Conservation (phyloP, 2,329 filamentous ascomycete species). For the Dichotomopilus funicola region DNA sequence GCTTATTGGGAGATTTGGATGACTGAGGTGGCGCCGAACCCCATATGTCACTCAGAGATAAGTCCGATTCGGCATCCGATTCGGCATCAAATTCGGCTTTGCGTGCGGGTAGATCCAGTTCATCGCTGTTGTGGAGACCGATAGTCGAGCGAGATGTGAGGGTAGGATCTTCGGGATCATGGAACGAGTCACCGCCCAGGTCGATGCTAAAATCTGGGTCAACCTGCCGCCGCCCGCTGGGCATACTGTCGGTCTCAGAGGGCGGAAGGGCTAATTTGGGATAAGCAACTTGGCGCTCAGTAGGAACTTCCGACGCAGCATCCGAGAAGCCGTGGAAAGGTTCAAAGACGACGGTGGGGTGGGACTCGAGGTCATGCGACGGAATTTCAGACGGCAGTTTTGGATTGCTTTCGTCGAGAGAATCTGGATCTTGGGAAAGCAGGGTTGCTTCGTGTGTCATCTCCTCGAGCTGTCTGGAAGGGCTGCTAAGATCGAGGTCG, state of each 20-base stretch:
- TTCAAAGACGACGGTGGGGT: conserved; percentile 18
- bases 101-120: not conserved
- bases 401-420: not conserved
- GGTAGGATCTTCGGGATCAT: conserved; percentile 12
- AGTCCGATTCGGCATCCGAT: not conserved
- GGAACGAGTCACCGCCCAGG: conserved; percentile 28
- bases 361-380: conserved; percentile 17
- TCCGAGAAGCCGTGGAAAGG: conserved; percentile 23
- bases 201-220: conserved; percentile 37
- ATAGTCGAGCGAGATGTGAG: not conserved
- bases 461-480: conserved; percentile 27
- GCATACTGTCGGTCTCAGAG: conserved; percentile 37
- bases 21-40: conserved; percentile 31
- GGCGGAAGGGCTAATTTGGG: conserved; percentile 28
- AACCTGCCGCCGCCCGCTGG: conserved; percentile 42
- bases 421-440: not conserved
- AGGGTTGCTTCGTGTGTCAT: conserved; percentile 19
- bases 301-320: conserved; percentile 6
- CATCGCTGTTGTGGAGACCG: not conserved
- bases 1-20: conserved; percentile 22
- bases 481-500: conserved; percentile 24
- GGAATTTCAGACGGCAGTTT: conserved; percentile 4
- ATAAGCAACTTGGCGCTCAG: conserved; percentile 24
- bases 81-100: not conserved
- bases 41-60: conserved; percentile 37